Evolutionary conservation across 805 yeast genomes (phyloP).

Genomic region (Barnettozyma californica): DNA sequence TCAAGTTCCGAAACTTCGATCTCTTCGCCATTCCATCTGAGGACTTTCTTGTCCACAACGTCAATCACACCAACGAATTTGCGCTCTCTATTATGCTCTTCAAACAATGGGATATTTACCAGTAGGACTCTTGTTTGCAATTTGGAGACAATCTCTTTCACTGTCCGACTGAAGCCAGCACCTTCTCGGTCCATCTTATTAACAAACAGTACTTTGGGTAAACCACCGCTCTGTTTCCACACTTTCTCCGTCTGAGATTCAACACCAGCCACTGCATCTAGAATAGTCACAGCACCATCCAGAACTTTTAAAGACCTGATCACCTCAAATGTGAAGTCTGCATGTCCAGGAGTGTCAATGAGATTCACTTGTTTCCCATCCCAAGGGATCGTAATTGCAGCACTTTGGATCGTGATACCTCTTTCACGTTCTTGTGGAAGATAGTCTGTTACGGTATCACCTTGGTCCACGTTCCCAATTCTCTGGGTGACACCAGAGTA

Average conservation of each 20-base stretch:
- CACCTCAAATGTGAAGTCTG: slow-evolving; percentile 95
- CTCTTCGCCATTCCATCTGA: slow-evolving; percentile 47
- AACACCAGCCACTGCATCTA: slow-evolving; percentile 97
- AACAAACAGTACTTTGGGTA: slow-evolving; percentile 77
- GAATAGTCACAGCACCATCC: slow-evolving; percentile 89
- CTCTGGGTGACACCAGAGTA: slow-evolving; percentile 75
- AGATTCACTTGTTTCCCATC: slow-evolving; percentile 68
- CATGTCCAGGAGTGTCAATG: slow-evolving; percentile 98
- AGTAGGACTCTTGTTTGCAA: slow-evolving; percentile 69
- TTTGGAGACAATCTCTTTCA: slow-evolving; percentile 72
- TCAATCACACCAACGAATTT: slow-evolving; percentile 71
- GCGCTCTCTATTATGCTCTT: slow-evolving; percentile 32
- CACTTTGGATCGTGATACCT: slow-evolving; percentile 95
- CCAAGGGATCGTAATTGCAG: slow-evolving; percentile 93
- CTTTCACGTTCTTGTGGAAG: slow-evolving; percentile 84
- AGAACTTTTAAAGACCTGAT: slow-evolving; percentile 81
- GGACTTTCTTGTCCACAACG: slow-evolving; percentile 54
- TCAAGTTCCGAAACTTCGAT: slow-evolving; percentile 43
- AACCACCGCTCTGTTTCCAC: slow-evolving; percentile 78
- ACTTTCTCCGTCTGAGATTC: slow-evolving; percentile 98
- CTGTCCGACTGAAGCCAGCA: slow-evolving; percentile 89
- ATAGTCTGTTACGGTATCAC: slow-evolving; percentile 94
- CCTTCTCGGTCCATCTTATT: slow-evolving; percentile 97
- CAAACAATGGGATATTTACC: slow-evolving; percentile 74
- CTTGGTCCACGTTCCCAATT: slow-evolving; percentile 92